A percentile compares a stretch with the other conserved stretches of the same genome.
Evolutionary conservation across 106 monocot species (phyloP).

Genomic region (Chionographis japonica): DNA sequence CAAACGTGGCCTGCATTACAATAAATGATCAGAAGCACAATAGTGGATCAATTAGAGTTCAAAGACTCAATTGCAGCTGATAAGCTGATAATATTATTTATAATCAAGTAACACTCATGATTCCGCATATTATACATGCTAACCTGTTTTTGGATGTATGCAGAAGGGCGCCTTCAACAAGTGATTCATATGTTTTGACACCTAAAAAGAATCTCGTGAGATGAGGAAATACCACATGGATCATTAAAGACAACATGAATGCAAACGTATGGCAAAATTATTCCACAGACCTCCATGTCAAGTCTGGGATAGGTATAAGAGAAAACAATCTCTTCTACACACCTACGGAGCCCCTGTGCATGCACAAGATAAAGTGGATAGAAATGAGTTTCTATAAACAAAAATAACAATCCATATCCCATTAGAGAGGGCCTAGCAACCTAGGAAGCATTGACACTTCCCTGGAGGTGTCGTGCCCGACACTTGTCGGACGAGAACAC

Average conservation of each 20-base stretch:
- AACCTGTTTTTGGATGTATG: slow-evolving; percentile 94
- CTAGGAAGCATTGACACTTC: too few relatives aligned
- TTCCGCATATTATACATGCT: neutral
- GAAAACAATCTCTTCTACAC: slow-evolving; percentile 96
- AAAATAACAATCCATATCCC: too few relatives aligned
- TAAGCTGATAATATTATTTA: too few relatives aligned
- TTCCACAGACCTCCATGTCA: slow-evolving; percentile 74
- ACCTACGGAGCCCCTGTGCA: slow-evolving; percentile 62
- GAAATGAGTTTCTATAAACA: too few relatives aligned
- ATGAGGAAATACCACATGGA: neutral
- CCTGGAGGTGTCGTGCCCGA: too few relatives aligned
- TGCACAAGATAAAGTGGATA: slow-evolving; percentile 2
- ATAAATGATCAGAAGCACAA: slow-evolving; percentile 1
- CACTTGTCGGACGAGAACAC: too few relatives aligned
- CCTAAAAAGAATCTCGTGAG: slow-evolving; percentile 30
- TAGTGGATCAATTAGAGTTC: neutral
- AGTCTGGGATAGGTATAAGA: slow-evolving; percentile 89
- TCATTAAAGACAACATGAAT: neutral
- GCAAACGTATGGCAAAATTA: neutral
- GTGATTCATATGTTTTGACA: slow-evolving; percentile 97
- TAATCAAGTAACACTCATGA: neutral
- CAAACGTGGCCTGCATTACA: slow-evolving; percentile 72
- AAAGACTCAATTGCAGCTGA: neutral
- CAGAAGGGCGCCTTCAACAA: slow-evolving; percentile 94
- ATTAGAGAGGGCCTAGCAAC: too few relatives aligned